Evolutionary conservation across 257 asterid genomes (phyloP).

Genomic region (Nicotiana benthamiana): DNA sequence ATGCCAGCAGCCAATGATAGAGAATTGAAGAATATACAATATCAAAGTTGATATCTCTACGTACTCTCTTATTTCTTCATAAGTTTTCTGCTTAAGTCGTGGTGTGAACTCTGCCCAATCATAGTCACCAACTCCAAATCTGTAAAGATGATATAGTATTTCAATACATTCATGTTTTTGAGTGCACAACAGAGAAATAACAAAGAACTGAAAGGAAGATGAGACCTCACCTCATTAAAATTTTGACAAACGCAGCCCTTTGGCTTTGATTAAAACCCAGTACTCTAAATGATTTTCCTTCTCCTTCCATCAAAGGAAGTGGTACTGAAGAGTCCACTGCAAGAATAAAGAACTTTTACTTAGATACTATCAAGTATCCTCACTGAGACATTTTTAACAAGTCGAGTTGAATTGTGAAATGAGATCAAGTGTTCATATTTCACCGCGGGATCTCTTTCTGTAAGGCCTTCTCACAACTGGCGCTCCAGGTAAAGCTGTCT

Average conservation of each 20-base stretch:
- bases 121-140: slow-evolving; percentile 78
- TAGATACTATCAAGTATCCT: slow-evolving; percentile 4
- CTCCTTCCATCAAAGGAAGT: slow-evolving; percentile 94
- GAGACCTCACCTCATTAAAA: slow-evolving; percentile 31
- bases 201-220: slow-evolving; percentile 1
- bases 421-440: slow-evolving; percentile 11
- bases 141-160: slow-evolving; percentile 16
- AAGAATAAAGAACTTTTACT: neutral
- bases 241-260: slow-evolving; percentile 79
- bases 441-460: slow-evolving; percentile 77
- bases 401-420: neutral
- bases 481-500: slow-evolving; percentile 60
- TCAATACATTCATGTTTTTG: neutral
- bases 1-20: neutral
- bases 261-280: slow-evolving; percentile 88
- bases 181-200: slow-evolving; percentile 6
- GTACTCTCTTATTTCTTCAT: slow-evolving; percentile 70
- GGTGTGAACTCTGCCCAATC: slow-evolving; percentile 87
- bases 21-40: neutral
- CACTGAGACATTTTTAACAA: neutral
- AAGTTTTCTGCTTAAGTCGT: slow-evolving; percentile 80
- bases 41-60: slow-evolving; percentile 19
- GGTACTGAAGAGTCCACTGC: slow-evolving; percentile 57
- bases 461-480: slow-evolving; percentile 53
- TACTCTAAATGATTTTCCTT: slow-evolving; percentile 82